A percentile compares a stretch with the other conserved stretches of the same genome.
These are phyloP conservation scores for Eucalyptus decipiens DNA, from an alignment of 345 rosid species.

Conservation along the genomic window DNA sequence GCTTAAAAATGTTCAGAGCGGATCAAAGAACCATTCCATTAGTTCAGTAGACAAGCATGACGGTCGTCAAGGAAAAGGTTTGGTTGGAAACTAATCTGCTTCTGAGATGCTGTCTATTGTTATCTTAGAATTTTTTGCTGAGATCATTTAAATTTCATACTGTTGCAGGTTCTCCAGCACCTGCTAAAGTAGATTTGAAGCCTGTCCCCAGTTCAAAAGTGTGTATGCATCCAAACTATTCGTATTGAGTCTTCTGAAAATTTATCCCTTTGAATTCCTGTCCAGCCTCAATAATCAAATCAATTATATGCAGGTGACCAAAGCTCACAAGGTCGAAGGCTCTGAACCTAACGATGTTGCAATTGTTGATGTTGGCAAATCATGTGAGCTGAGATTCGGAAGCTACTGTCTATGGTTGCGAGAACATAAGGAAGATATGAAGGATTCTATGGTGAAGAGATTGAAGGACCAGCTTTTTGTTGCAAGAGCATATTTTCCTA, in stretches of 20 bases:
- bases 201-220: constrained; percentile 21
- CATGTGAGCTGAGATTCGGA: constrained; percentile 74
- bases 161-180: constrained; percentile 14
- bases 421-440: constrained; percentile 74
- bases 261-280: neutral
- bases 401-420: constrained; percentile 94
- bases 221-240: neutral
- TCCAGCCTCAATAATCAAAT: neutral
- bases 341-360: neutral
- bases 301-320: constrained; percentile 25
- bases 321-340: neutral
- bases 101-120: neutral
- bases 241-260: neutral
- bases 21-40: constrained; percentile 14
- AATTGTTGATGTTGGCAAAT: constrained; percentile 30
- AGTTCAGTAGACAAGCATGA: neutral
- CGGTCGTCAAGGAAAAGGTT: constrained; percentile 20
- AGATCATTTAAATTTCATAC: neutral
- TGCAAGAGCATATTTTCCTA: constrained; percentile 94
- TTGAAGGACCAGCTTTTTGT: constrained; percentile 87
- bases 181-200: constrained; percentile 1
- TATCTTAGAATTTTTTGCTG: neutral
- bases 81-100: neutral
- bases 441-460: constrained; percentile 73
- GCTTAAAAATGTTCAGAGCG: neutral